Percentiles rank a stretch among this genome's conserved stretches.
Conservation (phyloP, 1,139 yeast species). For the Yamadazyma epiphylla region DNA sequence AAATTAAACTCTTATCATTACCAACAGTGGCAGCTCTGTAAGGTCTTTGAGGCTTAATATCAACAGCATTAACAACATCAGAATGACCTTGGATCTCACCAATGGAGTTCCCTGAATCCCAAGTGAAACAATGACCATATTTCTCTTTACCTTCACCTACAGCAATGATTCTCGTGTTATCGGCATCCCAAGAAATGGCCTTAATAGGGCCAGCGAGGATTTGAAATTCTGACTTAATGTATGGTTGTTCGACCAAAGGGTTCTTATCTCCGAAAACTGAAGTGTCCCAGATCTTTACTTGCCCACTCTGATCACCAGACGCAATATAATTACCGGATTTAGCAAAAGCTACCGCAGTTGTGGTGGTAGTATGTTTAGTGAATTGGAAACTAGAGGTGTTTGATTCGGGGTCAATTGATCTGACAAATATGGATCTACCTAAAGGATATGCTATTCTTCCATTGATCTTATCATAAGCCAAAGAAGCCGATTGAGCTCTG, state of each 20-base stretch:
- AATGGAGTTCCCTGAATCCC: slow-evolving; percentile 91
- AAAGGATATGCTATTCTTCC: slow-evolving; percentile 75
- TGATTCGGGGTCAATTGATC: slow-evolving; percentile 45
- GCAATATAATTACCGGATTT: slow-evolving; percentile 91
- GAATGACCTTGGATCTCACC: slow-evolving; percentile 97
- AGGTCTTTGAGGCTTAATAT: slow-evolving; percentile 85
- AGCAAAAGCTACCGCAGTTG: slow-evolving; percentile 81
- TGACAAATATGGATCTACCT: slow-evolving; percentile 75
- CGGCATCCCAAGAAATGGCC: slow-evolving; percentile 92
- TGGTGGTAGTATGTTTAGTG: slow-evolving; percentile 62
- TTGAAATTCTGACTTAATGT: slow-evolving; percentile 75
- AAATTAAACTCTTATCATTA: slow-evolving; percentile 82
- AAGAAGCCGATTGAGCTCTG: slow-evolving; percentile 65
- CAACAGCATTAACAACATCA: slow-evolving; percentile 78
- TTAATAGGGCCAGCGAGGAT: slow-evolving; percentile 79
- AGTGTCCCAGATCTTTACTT: slow-evolving; percentile 85
- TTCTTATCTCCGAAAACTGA: slow-evolving; percentile 15
- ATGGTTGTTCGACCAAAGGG: slow-evolving; percentile 13
- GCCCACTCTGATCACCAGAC: slow-evolving; percentile 87
- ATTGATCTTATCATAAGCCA: slow-evolving; percentile 67
- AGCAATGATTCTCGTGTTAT: slow-evolving; percentile 78
- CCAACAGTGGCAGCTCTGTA: slow-evolving; percentile 92
- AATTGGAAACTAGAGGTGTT: slow-evolving; percentile 62
- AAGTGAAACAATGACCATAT: slow-evolving; percentile 88
- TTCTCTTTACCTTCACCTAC: slow-evolving; percentile 94